Evolutionary conservation across 2,329 filamentous ascomycete genomes (phyloP).

Genomic region (Cryphonectria naterciae): DNA sequence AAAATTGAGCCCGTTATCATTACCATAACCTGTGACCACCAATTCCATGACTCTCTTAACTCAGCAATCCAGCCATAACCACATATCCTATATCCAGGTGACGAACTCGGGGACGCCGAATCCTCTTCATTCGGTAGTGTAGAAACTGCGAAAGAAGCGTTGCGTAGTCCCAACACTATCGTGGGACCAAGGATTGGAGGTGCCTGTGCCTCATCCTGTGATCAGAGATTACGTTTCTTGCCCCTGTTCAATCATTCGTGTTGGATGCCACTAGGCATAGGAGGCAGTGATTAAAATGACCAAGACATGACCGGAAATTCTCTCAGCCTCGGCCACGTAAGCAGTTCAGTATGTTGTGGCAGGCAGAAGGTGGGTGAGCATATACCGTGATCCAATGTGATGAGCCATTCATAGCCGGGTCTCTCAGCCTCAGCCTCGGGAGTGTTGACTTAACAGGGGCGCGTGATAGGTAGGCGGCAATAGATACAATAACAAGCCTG

Average conservation of each 20-base stretch:
- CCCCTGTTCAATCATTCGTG: not conserved
- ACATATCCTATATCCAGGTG: not conserved
- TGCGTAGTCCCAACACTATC: not conserved
- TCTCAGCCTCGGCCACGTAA: conserved; percentile 1
- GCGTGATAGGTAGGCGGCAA: not conserved
- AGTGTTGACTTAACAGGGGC: not conserved
- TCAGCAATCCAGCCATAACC: not conserved
- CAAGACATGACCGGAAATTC: not conserved
- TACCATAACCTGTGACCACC: not conserved
- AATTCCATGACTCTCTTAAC: not conserved
- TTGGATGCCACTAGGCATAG: not conserved
- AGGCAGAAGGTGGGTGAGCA: not conserved
- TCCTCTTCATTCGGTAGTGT: not conserved
- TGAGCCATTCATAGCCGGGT: not conserved
- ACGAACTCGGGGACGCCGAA: not conserved
- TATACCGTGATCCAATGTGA: not conserved
- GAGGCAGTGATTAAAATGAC: not conserved
- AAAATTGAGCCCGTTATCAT: not conserved
- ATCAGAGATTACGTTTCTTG: not conserved
- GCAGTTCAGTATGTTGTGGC: not conserved
- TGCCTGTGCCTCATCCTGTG: not conserved
- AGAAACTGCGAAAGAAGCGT: not conserved
- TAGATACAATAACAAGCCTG: not conserved
- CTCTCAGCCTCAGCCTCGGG: not conserved
- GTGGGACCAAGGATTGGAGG: not conserved